Conservation (phyloP, 306 rosid genomes). For the Cicer pinnatifidum region DNA sequence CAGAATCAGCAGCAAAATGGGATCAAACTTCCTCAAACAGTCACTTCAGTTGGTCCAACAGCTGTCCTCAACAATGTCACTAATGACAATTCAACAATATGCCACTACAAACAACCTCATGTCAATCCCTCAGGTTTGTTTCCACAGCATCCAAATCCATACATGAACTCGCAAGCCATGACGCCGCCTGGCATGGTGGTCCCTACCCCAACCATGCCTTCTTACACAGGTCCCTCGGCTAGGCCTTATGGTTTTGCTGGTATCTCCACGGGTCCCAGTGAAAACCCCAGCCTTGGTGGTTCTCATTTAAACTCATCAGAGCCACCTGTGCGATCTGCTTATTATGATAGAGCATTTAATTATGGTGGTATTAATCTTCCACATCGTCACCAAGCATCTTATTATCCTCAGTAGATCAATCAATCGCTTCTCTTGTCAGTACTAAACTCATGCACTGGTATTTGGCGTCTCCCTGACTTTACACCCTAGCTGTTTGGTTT, state of each 20-base stretch:
- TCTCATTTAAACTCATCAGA: slow-evolving; percentile 57
- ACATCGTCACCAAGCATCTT: slow-evolving; percentile 56
- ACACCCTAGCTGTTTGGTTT: slow-evolving; percentile 33
- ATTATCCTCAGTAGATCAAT: slow-evolving; percentile 60
- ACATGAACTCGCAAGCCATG: slow-evolving; percentile 50
- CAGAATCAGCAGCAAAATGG: slow-evolving; percentile 50
- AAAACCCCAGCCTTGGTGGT: slow-evolving; percentile 53
- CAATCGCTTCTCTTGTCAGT: slow-evolving; percentile 31
- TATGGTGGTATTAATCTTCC: slow-evolving; percentile 57
- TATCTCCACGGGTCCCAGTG: slow-evolving; percentile 57
- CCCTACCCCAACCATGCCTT: slow-evolving; percentile 49
- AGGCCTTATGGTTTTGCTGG: slow-evolving; percentile 59
- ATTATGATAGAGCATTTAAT: slow-evolving; percentile 52
- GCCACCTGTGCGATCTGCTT: slow-evolving; percentile 52
- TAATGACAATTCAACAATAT: slow-evolving; percentile 37
- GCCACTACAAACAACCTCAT: slow-evolving; percentile 55
- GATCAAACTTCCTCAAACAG: slow-evolving; percentile 56
- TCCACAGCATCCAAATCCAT: slow-evolving; percentile 53
- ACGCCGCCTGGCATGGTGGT: slow-evolving; percentile 56
- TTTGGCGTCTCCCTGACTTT: slow-evolving; percentile 40
- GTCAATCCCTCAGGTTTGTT: slow-evolving; percentile 59
- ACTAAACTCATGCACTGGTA: slow-evolving; percentile 48
- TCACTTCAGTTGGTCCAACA: slow-evolving; percentile 48
- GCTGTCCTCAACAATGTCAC: not conserved
- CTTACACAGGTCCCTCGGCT: slow-evolving; percentile 57